Conservation (phyloP, 768 basidiomycete species). For the Mycena vulgaris region DNA sequence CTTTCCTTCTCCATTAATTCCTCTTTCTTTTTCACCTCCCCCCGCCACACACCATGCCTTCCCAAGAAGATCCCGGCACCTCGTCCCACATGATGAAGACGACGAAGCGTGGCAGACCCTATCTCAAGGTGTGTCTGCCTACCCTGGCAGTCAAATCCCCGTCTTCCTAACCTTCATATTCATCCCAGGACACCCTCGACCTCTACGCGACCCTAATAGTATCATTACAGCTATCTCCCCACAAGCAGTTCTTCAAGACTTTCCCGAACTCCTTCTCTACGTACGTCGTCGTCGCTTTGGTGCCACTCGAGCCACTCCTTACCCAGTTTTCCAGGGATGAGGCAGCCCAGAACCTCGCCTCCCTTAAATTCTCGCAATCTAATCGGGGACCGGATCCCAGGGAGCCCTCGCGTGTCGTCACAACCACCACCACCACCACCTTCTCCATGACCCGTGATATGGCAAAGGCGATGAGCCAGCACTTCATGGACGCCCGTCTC, state of each 20-base stretch:
- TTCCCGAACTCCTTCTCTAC: slow-evolving; percentile 97
- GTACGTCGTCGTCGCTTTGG: slow-evolving; percentile 64
- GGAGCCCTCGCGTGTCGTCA: slow-evolving; percentile 97
- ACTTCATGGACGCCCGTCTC: slow-evolving; percentile 98
- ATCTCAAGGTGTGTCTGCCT: slow-evolving; percentile 79
- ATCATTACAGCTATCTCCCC: slow-evolving; percentile 88
- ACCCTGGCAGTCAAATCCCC: slow-evolving; percentile 30
- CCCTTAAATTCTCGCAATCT: slow-evolving; percentile 98
- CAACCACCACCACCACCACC: slow-evolving; percentile 98
- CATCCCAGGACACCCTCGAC: slow-evolving; percentile 92
- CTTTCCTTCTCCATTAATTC: neutral
- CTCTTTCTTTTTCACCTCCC: neutral
- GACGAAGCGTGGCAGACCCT: slow-evolving; percentile 94
- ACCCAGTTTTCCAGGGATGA: slow-evolving; percentile 79
- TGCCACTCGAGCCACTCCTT: slow-evolving; percentile 34
- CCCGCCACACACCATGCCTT: too few relatives aligned
- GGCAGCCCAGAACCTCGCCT: slow-evolving; percentile 92
- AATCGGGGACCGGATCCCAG: slow-evolving; percentile 98
- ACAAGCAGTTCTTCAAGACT: slow-evolving; percentile 96
- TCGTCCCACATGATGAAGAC: slow-evolving; percentile 99
- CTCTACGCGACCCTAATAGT: slow-evolving; percentile 97
- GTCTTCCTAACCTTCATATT: slow-evolving; percentile 2
- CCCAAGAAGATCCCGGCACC: slow-evolving; percentile 71
- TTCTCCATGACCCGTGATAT: slow-evolving; percentile 99
- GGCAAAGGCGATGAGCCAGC: slow-evolving; percentile 99